Base-by-base conservation (phyloP, 768 basidiomycete genomes). In the Auriscalpium microsporum region DNA sequence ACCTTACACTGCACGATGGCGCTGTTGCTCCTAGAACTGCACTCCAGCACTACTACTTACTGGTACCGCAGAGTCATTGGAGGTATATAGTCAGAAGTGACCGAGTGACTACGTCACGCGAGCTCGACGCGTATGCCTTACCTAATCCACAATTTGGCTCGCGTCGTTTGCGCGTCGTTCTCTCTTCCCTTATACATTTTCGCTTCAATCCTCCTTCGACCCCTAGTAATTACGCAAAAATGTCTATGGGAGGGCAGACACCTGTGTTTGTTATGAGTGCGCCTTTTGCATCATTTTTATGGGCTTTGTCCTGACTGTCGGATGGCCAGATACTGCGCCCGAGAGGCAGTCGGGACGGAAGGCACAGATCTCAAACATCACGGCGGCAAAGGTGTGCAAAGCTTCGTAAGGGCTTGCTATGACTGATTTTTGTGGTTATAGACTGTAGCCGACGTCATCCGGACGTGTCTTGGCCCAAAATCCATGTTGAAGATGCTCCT, bases 401-500 rank as follows among this genome's bases (percentile, higher is more conserved):
- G 47, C 11, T 23, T 35, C 17, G 40, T 1, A 36, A 48, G 53
- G 10, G 5, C 3, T 35, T 53, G 50, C 54, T 45, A 1, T 14
- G 37, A 37, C 51, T 59, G 28, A 28, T 4, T 5, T 28, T 28
- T 7, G 28, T 13, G 21, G 33, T 13, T 54, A 19, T 56, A 94
- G 94, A 96, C 93, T 9, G 94, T 98, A 1, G 93, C 95, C 59
- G 96, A 98, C 78, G 94, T 99, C 5, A 97, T 98, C 64, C 73
- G 95, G 58, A 98, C 95, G 59, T 98, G 96, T 80, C 71, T 98
- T 37, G 96, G 94, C 1, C 95, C 95, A 1, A 95, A 96, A 67
- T 86, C 96, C 44, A 98, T 98, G 96, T 75, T 98, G 52, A 99
- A 98, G 78, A 98, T 99, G 96, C 96, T 98, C 63, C 73, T 97